Evolutionary conservation across 129 eudicot genomes (phyloP).

Genomic region (Helianthus annuus): DNA sequence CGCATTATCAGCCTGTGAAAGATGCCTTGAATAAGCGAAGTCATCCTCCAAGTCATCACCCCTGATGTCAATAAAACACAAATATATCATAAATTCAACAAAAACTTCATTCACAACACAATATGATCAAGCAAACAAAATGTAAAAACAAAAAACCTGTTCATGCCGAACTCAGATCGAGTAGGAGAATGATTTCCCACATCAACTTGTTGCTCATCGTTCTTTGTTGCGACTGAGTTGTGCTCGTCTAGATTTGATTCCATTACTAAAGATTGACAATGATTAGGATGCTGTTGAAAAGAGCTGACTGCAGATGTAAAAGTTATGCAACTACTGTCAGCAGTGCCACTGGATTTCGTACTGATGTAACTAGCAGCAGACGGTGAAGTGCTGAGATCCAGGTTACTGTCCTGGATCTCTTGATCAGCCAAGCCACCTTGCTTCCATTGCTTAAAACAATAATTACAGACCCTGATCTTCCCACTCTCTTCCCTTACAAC

Average conservation of each 20-base stretch:
- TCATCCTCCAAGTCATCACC: constrained; percentile 58
- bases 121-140: neutral
- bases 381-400: constrained; percentile 58
- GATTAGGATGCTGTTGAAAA: constrained; percentile 31
- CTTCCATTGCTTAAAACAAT: constrained; percentile 87
- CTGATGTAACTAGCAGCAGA: constrained; percentile 66
- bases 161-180: constrained; percentile 35
- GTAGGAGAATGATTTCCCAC: constrained; percentile 33
- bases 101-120: constrained; percentile 1
- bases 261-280: constrained; percentile 51
- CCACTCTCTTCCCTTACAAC: constrained; percentile 46
- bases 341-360: constrained; percentile 67
- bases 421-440: constrained; percentile 55
- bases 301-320: constrained; percentile 46
- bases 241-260: constrained; percentile 45
- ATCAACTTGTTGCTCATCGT: constrained; percentile 30
- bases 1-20: constrained; percentile 45
- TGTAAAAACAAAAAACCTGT: constrained; percentile 50
- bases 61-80: constrained; percentile 39
- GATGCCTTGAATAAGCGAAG: constrained; percentile 42
- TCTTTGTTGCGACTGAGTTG: constrained; percentile 31
- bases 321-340: constrained; percentile 69
- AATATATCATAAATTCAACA: constrained; percentile 12
- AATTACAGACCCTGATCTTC: constrained; percentile 78
- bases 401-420: constrained; percentile 46